Conservation (phyloP, 1,139 yeast species). For the Ogataea hybrid region DNA sequence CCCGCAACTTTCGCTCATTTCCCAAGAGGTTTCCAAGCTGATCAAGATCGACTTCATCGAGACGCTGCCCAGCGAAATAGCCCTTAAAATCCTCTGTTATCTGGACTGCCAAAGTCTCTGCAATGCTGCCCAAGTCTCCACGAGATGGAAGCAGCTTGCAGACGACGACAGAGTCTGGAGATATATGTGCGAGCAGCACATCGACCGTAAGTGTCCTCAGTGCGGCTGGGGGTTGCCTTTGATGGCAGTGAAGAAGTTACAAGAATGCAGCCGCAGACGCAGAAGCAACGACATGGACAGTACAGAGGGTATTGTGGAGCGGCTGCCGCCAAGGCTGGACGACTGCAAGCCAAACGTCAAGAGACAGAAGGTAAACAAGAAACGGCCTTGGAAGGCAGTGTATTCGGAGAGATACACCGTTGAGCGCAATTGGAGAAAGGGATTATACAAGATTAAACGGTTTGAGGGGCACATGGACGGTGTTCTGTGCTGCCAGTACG, state of each 20-base stretch:
- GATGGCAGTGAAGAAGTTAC: slow-evolving; percentile 75
- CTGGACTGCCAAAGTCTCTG: slow-evolving; percentile 90
- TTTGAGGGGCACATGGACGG: slow-evolving; percentile 90
- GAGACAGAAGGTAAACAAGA: slow-evolving; percentile 32
- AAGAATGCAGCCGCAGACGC: slow-evolving; percentile 40
- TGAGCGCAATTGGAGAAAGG: slow-evolving; percentile 93
- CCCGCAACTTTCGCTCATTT: slow-evolving; percentile 83
- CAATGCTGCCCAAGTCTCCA: slow-evolving; percentile 88
- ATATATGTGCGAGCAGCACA: slow-evolving; percentile 97
- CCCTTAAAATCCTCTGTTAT: slow-evolving; percentile 81
- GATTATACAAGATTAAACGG: slow-evolving; percentile 58
- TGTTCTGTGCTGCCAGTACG: slow-evolving; percentile 80
- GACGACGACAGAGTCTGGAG: slow-evolving; percentile 98
- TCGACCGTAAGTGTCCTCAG: slow-evolving; percentile 93
- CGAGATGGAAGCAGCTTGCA: slow-evolving; percentile 82
- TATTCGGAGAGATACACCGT: slow-evolving; percentile 87
- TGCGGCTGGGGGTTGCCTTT: slow-evolving; percentile 99
- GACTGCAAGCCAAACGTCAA: slow-evolving; percentile 27
- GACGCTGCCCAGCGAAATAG: slow-evolving; percentile 80
- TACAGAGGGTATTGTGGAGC: slow-evolving; percentile 10
- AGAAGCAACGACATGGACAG: slow-evolving; percentile 32
- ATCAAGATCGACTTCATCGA: slow-evolving; percentile 87
- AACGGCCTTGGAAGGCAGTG: slow-evolving; percentile 94
- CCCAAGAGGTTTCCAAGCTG: slow-evolving; percentile 74
- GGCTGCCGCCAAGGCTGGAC: slow-evolving; percentile 25